phyloP scores from a whole-genome alignment of 108 stramenopile genomes.

The Mediolabrus comicus region DNA sequence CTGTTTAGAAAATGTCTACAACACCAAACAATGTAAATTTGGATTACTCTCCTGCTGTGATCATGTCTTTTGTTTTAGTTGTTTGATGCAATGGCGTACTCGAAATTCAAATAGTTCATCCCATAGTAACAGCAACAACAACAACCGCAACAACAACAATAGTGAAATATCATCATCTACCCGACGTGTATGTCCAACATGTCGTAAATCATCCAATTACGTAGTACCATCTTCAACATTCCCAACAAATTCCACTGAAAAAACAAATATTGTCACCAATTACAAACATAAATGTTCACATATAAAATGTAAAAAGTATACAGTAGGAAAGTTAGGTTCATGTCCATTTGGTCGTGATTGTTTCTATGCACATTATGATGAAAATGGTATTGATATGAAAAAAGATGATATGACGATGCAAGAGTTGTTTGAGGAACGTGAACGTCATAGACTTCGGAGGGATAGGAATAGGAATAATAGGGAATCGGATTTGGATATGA shows the following conservation, averaged over 20 bases:
- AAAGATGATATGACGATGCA: conserved; percentile 35
- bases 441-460: conserved; percentile 9
- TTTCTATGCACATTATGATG: conserved; percentile 53
- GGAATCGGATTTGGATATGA: conserved; percentile 14
- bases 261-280: conserved; percentile 17
- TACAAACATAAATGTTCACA: conserved; percentile 42
- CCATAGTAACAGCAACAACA: too few relatives aligned
- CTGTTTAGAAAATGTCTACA: conserved; percentile 41
- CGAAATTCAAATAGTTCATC: too few relatives aligned
- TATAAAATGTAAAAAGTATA: conserved; percentile 45
- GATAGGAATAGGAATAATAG: conserved; percentile 1
- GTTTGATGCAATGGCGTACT: conserved; percentile 59
- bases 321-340: conserved; percentile 41
- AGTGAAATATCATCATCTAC: conserved; percentile 17
- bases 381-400: conserved; percentile 46
- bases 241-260: conserved; percentile 33
- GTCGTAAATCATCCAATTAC: conserved; percentile 45
- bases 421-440: conserved; percentile 45
- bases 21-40: conserved; percentile 13
- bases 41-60: conserved; percentile 53
- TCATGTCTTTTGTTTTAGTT: conserved; percentile 51
- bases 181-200: conserved; percentile 55
- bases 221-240: conserved; percentile 40
- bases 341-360: conserved; percentile 65
- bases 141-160: too few relatives aligned